Conservation (phyloP, 2,329 filamentous ascomycete genomes). For the Ophiostoma ulmi region DNA sequence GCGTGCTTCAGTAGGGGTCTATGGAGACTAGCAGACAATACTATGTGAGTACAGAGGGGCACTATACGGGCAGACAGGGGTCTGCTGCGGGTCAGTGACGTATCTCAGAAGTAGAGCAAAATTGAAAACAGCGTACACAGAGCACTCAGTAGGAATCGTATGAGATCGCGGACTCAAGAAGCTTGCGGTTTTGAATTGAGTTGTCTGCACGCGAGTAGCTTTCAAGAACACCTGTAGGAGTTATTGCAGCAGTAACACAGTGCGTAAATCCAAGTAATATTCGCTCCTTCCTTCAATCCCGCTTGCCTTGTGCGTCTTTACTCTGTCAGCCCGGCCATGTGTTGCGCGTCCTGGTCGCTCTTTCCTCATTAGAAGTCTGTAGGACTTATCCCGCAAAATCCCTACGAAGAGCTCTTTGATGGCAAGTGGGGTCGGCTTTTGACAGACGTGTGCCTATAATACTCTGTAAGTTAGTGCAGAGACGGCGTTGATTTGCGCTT, state of each 20-base stretch:
- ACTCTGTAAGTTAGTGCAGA: background rate
- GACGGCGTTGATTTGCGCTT: background rate
- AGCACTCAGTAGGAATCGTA: background rate
- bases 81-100: constrained; percentile 22
- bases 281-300: background rate
- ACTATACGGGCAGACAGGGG: constrained; percentile 13
- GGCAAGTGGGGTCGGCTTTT: background rate
- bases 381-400: constrained; percentile 16
- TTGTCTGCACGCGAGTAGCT: background rate
- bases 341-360: constrained; percentile 11
- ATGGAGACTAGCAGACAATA: background rate
- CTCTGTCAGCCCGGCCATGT: background rate
- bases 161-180: too few species aligned
- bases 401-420: constrained; percentile 11
- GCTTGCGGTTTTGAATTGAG: background rate
- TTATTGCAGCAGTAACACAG: background rate
- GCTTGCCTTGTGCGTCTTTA: background rate
- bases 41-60: constrained; percentile 1
- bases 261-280: background rate
- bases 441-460: background rate
- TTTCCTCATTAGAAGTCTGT: constrained; percentile 8
- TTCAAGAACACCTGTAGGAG: background rate
- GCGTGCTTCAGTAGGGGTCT: constrained; percentile 10
- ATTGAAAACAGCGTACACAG: background rate
- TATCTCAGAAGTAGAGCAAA: constrained; percentile 16